Evolutionary conservation across 2,329 filamentous ascomycete species (phyloP).

Genomic region (Botrytis pseudocinerea): DNA sequence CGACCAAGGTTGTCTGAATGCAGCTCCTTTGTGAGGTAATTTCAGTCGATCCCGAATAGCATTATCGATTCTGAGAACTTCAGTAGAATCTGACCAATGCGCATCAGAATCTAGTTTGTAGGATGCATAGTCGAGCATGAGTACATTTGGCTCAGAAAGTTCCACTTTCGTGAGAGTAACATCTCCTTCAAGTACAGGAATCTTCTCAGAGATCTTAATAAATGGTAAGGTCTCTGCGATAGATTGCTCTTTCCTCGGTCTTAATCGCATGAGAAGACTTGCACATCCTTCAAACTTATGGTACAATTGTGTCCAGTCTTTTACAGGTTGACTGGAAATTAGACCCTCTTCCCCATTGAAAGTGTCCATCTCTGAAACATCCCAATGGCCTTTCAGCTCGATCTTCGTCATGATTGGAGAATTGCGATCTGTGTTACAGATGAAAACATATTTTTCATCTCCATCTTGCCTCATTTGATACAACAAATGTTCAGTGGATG

Average conservation of each 20-base stretch:
- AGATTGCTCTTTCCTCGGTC: slow-evolving; percentile 15
- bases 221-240: neutral
- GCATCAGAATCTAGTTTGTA: slow-evolving; percentile 33
- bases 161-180: slow-evolving; percentile 24
- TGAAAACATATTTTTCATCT: slow-evolving; percentile 38
- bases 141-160: slow-evolving; percentile 40
- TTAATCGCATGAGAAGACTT: slow-evolving; percentile 37
- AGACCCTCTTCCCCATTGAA: slow-evolving; percentile 32
- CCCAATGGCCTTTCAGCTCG: slow-evolving; percentile 36
- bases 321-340: slow-evolving; percentile 15
- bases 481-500: slow-evolving; percentile 30
- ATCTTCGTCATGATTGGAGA: slow-evolving; percentile 31
- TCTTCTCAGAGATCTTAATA: neutral
- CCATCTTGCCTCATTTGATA: slow-evolving; percentile 41
- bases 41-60: slow-evolving; percentile 34
- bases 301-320: slow-evolving; percentile 35
- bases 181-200: slow-evolving; percentile 15
- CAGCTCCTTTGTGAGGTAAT: slow-evolving; percentile 36
- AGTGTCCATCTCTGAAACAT: slow-evolving; percentile 38
- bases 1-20: slow-evolving; percentile 39
- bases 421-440: slow-evolving; percentile 40
- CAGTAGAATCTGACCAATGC: slow-evolving; percentile 31
- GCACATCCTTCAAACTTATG: slow-evolving; percentile 40
- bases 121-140: slow-evolving; percentile 39
- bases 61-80: slow-evolving; percentile 40